Conservation (phyloP, 805 yeast genomes). For the Millerozyma miso region DNA sequence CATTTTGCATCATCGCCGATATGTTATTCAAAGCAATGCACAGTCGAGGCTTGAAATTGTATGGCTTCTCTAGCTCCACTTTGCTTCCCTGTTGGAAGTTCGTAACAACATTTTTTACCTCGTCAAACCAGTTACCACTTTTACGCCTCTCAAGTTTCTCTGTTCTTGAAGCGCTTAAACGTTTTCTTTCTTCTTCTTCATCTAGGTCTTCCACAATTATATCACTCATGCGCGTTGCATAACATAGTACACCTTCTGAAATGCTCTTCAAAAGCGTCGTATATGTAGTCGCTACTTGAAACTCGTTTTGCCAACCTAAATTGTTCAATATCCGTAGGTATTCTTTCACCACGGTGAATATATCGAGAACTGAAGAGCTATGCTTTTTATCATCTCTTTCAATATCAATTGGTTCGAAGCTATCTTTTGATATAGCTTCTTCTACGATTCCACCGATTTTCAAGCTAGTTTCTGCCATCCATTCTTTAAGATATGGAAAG, state of each 20-base stretch:
- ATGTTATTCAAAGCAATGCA: constrained; percentile 78
- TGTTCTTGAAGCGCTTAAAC: constrained; percentile 13
- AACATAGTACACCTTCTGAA: constrained; percentile 54
- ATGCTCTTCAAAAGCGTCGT: constrained; percentile 60
- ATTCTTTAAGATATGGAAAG: constrained; percentile 31
- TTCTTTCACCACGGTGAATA: constrained; percentile 59
- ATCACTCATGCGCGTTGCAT: constrained; percentile 38
- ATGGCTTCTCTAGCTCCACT: constrained; percentile 42
- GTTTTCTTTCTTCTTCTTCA: constrained; percentile 22
- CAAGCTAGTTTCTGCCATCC: constrained; percentile 43
- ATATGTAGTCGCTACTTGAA: constrained; percentile 58
- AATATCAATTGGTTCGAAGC: constrained; percentile 48
- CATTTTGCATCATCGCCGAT: constrained; percentile 44
- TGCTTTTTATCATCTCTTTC: constrained; percentile 36
- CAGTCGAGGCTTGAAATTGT: constrained; percentile 53
- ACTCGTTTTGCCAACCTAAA: constrained; percentile 62
- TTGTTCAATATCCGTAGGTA: constrained; percentile 52
- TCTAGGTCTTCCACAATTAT: constrained; percentile 42
- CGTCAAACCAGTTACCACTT: constrained; percentile 45
- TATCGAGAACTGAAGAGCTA: constrained; percentile 64
- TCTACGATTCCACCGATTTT: constrained; percentile 46
- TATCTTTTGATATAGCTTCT: constrained; percentile 56
- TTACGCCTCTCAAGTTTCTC: constrained; percentile 15
- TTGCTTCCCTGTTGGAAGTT: constrained; percentile 33
- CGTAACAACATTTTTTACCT: constrained; percentile 48